phyloP scores from a whole-genome alignment of 192 early-diverging fungal genomes.

The Backusella sp. region DNA sequence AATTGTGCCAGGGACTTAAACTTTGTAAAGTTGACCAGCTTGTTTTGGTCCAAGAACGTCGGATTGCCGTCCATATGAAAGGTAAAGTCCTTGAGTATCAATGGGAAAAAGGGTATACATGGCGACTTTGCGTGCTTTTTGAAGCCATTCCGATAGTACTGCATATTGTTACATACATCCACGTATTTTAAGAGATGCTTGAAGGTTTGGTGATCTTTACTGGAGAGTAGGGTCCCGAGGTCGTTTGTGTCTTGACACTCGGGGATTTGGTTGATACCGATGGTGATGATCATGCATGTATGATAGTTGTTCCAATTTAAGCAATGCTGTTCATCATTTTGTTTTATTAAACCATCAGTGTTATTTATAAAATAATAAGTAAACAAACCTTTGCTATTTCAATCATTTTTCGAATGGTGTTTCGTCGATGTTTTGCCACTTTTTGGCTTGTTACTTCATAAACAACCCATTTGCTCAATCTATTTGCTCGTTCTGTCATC shows the following conservation, averaged over 20 bases:
- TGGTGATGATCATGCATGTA: slow-evolving; percentile 61
- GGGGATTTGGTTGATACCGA: slow-evolving; percentile 43
- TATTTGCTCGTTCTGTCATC: slow-evolving; percentile 37
- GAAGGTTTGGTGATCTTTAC: slow-evolving; percentile 43
- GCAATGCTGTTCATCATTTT: slow-evolving; percentile 36
- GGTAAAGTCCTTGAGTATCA: slow-evolving; percentile 72
- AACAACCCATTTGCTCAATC: slow-evolving; percentile 33
- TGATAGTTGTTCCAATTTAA: slow-evolving; percentile 64
- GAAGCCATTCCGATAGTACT: slow-evolving; percentile 55
- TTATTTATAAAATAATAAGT: neutral
- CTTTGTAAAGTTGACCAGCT: slow-evolving; percentile 50
- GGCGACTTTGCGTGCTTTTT: slow-evolving; percentile 38
- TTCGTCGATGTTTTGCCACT: slow-evolving; percentile 18
- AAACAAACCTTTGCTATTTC: slow-evolving; percentile 32
- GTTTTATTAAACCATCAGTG: neutral
- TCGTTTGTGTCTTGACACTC: neutral
- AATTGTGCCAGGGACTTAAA: slow-evolving; percentile 41
- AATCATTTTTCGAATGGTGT: slow-evolving; percentile 24
- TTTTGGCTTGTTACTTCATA: slow-evolving; percentile 18
- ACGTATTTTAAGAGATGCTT: slow-evolving; percentile 55
- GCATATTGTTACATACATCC: slow-evolving; percentile 67
- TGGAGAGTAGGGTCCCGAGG: slow-evolving; percentile 31
- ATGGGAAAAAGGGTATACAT: slow-evolving; percentile 62
- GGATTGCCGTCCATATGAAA: slow-evolving; percentile 74
- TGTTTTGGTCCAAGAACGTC: slow-evolving; percentile 24